Evolutionary conservation across 495 filamentous ascomycete genomes (phyloP).

Genomic region (Margaritispora aquatica): DNA sequence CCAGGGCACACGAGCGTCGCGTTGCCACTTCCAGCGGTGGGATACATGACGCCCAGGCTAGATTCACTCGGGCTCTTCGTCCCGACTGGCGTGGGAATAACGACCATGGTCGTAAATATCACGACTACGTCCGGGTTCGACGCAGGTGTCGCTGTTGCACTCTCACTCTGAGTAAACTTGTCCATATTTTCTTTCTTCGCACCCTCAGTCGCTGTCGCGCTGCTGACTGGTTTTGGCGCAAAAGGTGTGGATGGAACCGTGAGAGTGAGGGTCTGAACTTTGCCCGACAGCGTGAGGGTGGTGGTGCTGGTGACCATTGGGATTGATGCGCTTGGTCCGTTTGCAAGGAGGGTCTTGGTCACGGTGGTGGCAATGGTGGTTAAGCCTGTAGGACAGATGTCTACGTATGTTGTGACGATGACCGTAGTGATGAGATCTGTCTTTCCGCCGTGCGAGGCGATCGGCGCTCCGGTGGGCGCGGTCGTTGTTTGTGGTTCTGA

Average conservation of each 20-base stretch:
- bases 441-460: background rate
- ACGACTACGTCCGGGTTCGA: background rate
- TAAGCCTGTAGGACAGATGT: slow-evolving; percentile 1
- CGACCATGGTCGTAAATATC: background rate
- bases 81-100: background rate
- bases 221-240: background rate
- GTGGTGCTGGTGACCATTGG: background rate
- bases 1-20: background rate
- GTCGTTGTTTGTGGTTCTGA: background rate
- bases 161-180: background rate
- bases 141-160: no score
- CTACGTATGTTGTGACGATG: slow-evolving; percentile 6
- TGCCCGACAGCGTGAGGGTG: background rate
- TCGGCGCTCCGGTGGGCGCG: background rate
- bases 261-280: background rate
- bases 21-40: background rate
- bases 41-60: background rate
- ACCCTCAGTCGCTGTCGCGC: no score
- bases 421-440: slow-evolving; percentile 1
- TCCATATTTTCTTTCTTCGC: background rate
- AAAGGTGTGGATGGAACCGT: background rate
- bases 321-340: background rate
- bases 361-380: slow-evolving; percentile 1
- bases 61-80: no score
- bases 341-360: background rate